Base-by-base conservation (phyloP, 139 green algal species). In the Chlamydomonas sphaeroides region DNA sequence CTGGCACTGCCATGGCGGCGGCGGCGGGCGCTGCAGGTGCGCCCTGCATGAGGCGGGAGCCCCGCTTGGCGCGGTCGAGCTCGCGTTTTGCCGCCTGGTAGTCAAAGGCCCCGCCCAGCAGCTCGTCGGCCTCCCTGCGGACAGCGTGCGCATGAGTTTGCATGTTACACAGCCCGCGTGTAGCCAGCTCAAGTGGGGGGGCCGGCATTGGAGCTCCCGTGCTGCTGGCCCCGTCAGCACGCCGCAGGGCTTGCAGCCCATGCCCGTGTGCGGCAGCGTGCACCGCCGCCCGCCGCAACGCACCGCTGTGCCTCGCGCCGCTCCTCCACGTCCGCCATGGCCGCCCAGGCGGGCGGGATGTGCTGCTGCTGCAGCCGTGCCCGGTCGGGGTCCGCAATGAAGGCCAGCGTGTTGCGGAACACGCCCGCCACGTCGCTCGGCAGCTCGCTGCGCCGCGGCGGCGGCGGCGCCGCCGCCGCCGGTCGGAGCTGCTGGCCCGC, bases 91-190 rank as follows among this genome's bases (percentile, higher is more conserved):
- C 42, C 5, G 76, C 62, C 8, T 33, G 32, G 65, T 83, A 83
- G 48, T 83, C 76, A 26, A 74, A 83, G 0, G 62, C 63, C 26
- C 76, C 76, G 10, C 76, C 76, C 8, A 83, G 76, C 63, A 83
- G 62, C 76, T 83, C 76, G 20, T 73, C 53, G 2, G 63, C 76
- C 65, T 83, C 76, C 76, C 76, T 83, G 73, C 18, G 28, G 45
- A n/a, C n/a, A n/a, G n/a, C n/a, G n/a, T n/a, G n/a, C n/a, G n/a
- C n/a, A n/a, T n/a, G n/a, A n/a, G n/a, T n/a, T n/a, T n/a, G n/a
- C n/a, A n/a, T n/a, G n/a, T n/a, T n/a, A n/a, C n/a, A n/a, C n/a
- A n/a, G n/a, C n/a, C n/a, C n/a, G n/a, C n/a, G n/a, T n/a, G n/a
- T n/a, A n/a, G n/a, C n/a, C n/a, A n/a, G n/a, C n/a, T n/a, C n/a